Percentiles rank a stretch among this genome's conserved stretches.
phyloP scores from a whole-genome alignment of 306 rosid genomes.

The Betula pendula region DNA sequence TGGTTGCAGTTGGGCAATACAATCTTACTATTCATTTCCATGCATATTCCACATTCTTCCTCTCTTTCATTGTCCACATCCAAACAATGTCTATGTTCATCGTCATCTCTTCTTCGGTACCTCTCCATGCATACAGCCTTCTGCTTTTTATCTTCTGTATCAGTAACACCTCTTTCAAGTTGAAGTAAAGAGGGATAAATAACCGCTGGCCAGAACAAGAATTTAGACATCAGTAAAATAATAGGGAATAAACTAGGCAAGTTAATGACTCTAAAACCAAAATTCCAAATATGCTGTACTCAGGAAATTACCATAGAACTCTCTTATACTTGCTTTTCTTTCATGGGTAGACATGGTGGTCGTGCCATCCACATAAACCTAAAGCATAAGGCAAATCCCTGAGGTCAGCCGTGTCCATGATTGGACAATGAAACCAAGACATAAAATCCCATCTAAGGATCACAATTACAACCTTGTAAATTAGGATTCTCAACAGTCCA shows the following conservation, averaged over 20 bases:
- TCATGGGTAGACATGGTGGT: slow-evolving; percentile 97
- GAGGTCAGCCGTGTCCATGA: slow-evolving; percentile 25
- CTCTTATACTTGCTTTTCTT: slow-evolving; percentile 91
- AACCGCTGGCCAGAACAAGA: slow-evolving; percentile 55
- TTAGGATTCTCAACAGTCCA: slow-evolving; percentile 84
- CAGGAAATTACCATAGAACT: slow-evolving; percentile 73
- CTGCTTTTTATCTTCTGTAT: slow-evolving; percentile 84
- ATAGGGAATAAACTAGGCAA: not conserved
- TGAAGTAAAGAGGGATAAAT: slow-evolving; percentile 88
- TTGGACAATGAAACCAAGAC: slow-evolving; percentile 21
- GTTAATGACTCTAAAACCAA: not conserved
- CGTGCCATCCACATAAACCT: slow-evolving; percentile 97
- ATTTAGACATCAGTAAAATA: slow-evolving; percentile 28
- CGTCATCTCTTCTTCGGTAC: slow-evolving; percentile 72
- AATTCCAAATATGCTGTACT: not conserved
- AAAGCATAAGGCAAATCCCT: slow-evolving; percentile 27
- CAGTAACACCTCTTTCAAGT: slow-evolving; percentile 85
- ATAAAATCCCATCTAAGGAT: not conserved
- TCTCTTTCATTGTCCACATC: slow-evolving; percentile 88
- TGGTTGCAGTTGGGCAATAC: slow-evolving; percentile 94
- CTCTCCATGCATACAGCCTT: slow-evolving; percentile 84
- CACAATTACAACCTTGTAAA: slow-evolving; percentile 66
- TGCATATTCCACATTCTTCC: slow-evolving; percentile 97
- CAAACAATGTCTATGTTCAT: slow-evolving; percentile 45
- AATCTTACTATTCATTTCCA: slow-evolving; percentile 84